These are phyloP conservation scores for Pulveroboletus ridleyi DNA, from an alignment of 1,284 basidiomycete genomes.

Conservation along the genomic window DNA sequence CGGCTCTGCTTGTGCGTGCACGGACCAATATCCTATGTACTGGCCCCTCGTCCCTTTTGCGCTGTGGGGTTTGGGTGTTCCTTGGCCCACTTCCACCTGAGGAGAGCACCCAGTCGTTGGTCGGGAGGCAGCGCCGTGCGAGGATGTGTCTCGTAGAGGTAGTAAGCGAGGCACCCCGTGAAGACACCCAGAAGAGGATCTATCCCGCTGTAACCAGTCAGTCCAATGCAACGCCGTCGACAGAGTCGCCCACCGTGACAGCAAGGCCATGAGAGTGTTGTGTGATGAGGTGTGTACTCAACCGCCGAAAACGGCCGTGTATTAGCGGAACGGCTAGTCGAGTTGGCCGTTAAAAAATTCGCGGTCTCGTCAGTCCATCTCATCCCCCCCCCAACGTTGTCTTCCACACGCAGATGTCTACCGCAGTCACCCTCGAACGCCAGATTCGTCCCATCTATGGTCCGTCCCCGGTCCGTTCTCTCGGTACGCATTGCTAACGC, in stretches of 20 bases:
- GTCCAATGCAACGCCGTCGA: slow-evolving; percentile 8
- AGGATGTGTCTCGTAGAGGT: slow-evolving; percentile 86
- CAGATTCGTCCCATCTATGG: slow-evolving; percentile 85
- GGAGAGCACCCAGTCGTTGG: slow-evolving; percentile 65
- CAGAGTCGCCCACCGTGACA: slow-evolving; percentile 55
- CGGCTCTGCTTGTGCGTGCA: background rate
- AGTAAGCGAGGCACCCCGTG: slow-evolving; percentile 84
- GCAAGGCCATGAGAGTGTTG: slow-evolving; percentile 38
- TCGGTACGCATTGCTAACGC: slow-evolving; percentile 14
- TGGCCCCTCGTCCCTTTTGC: background rate
- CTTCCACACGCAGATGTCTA: slow-evolving; percentile 41
- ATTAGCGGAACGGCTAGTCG: slow-evolving; percentile 34
- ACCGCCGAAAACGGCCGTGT: slow-evolving; percentile 37
- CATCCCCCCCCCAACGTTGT: slow-evolving; percentile 1
- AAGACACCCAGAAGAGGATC: slow-evolving; percentile 84
- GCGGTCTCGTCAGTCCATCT: slow-evolving; percentile 10
- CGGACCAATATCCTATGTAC: slow-evolving; percentile 18
- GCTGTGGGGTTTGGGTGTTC: background rate
- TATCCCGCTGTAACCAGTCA: slow-evolving; percentile 49
- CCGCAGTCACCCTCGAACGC: slow-evolving; percentile 65
- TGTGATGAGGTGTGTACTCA: slow-evolving; percentile 8
- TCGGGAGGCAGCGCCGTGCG: slow-evolving; percentile 75
- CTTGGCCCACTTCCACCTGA: slow-evolving; percentile 72
- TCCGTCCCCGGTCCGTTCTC: slow-evolving; percentile 39
- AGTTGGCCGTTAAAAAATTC: slow-evolving; percentile 33